Evolutionary conservation across 805 yeast species (phyloP).

Genomic region (Kodamaea neixiangensis): DNA sequence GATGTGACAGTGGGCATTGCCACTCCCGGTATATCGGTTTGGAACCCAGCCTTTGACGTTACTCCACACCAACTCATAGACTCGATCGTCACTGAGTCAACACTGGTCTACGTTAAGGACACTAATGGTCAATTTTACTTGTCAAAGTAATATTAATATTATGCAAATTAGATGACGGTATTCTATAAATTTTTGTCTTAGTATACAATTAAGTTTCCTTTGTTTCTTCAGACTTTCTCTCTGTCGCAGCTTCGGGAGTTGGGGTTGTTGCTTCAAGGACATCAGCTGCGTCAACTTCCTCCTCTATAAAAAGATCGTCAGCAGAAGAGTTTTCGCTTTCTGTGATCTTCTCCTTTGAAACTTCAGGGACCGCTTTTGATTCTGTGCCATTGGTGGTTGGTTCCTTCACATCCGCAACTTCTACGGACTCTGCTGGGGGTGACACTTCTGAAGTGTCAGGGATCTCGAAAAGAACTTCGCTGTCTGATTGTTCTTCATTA

Average conservation of each 20-base stretch:
- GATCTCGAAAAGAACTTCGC: background rate
- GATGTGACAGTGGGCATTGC: constrained; percentile 70
- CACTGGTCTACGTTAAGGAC: constrained; percentile 51
- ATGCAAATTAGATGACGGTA: constrained; percentile 4
- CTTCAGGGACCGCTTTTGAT: background rate
- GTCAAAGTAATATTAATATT: constrained; percentile 5
- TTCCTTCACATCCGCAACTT: background rate
- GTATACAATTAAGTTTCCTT: constrained; percentile 4
- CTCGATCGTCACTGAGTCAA: constrained; percentile 84
- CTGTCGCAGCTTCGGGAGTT: background rate
- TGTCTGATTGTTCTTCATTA: background rate
- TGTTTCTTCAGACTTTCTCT: constrained; percentile 1
- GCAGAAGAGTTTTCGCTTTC: constrained; percentile 4
- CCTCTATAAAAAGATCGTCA: constrained; percentile 3
- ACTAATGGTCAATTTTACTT: constrained; percentile 53
- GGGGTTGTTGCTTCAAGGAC: background rate
- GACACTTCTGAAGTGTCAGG: background rate
- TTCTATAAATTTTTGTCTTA: constrained; percentile 6
- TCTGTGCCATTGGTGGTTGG: background rate
- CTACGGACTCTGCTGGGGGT: background rate
- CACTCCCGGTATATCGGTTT: constrained; percentile 79
- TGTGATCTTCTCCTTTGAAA: background rate
- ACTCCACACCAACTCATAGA: constrained; percentile 84
- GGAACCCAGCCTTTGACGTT: constrained; percentile 97
- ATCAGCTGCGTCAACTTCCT: background rate